phyloP scores from a whole-genome alignment of 176 grass and related monocot genomes.

The Tillandsia fasciculata region DNA sequence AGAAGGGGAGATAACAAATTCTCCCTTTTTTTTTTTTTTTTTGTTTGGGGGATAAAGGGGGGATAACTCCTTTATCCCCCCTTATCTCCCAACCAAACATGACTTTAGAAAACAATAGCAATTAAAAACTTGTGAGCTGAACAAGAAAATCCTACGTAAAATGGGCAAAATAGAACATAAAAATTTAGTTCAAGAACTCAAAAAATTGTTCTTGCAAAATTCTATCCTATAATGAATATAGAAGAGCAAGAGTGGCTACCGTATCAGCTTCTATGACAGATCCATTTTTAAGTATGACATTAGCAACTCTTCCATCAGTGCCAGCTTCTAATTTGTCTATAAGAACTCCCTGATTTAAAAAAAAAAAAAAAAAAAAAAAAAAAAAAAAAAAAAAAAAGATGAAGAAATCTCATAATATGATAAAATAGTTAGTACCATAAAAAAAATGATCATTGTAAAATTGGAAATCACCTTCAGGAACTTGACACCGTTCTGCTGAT shows the following conservation, averaged over 20 bases:
- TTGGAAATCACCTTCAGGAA: conserved; percentile 50
- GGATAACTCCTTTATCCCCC: too few relatives aligned
- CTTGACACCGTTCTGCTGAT: conserved; percentile 71
- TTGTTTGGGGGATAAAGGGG: too few relatives aligned
- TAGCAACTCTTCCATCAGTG: conserved; percentile 69
- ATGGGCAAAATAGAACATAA: neutral
- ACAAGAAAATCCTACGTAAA: neutral
- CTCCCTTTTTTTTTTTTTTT: too few relatives aligned
- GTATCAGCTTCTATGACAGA: conserved; percentile 74
- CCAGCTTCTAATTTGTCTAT: conserved; percentile 85
- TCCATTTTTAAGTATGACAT: conserved; percentile 84
- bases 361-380: too few relatives aligned
- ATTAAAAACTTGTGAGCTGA: too few relatives aligned
- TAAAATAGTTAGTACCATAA: neutral
- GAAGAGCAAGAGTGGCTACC: conserved; percentile 28
- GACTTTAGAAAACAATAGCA: too few relatives aligned
- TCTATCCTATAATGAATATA: neutral
- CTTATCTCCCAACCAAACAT: too few relatives aligned
- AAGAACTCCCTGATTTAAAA: conserved; percentile 28
- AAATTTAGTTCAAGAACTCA: conserved; percentile 5
- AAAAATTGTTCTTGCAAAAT: neutral
- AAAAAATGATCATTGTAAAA: conserved; percentile 9
- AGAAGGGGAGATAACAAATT: too few relatives aligned
- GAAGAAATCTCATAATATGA: neutral
- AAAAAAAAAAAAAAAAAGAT: neutral